Evolutionary conservation across 2,329 filamentous ascomycete genomes (phyloP), one percentile per base, ranked within the genome.

Genomic region (Diplodia corticola): DNA sequence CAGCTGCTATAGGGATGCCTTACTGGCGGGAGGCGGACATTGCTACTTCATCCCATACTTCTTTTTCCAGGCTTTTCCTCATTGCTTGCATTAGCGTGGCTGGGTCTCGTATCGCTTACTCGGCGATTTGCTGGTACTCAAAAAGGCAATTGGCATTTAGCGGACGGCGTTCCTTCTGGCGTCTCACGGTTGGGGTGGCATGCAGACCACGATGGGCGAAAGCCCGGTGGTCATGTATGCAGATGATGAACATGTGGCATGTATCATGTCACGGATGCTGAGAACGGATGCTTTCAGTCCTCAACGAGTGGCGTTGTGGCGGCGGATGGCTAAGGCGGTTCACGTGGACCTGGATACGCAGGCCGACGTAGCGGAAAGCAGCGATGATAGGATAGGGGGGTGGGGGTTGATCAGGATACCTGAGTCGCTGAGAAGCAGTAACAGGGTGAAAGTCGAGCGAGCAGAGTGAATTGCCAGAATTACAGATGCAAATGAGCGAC

Each of bases 101-200:
- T 69, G 68, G 70, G 67, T 65, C 26, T 70, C 60, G 68, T 61
- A 61, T 61, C 57, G 57, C 57, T 46, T 61, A 20, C 57, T 61
- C 44, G 24, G 57, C 57, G 24, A 48, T 33, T 30, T 61, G 57
- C 57, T 61, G 57, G 33, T 24, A 33, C 57, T 61, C 57, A 61
- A 61, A 61, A 61, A 61, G 57, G 57, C 26, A 33, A 67, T 72
- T 65, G 71, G 75, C 74, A 77, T 77, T 61, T 68, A 77, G 75
- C 75, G 75, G 76, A 68, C 63, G 76, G 76, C 75, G 75, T 78
- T 77, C 30, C 20, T 46, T 61, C 44, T 49, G 57, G 57, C 57
- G 57, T 61, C 57, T 61, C 48, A 35, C 20, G 57, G 57, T 61
- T 61, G 57, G 44, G 57, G 44, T 61, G 57, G 57, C 44, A 49